Evolutionary conservation across 768 basidiomycete species (phyloP), one percentile per base, ranked within the genome.

Genomic region (Galerina sulciceps): DNA sequence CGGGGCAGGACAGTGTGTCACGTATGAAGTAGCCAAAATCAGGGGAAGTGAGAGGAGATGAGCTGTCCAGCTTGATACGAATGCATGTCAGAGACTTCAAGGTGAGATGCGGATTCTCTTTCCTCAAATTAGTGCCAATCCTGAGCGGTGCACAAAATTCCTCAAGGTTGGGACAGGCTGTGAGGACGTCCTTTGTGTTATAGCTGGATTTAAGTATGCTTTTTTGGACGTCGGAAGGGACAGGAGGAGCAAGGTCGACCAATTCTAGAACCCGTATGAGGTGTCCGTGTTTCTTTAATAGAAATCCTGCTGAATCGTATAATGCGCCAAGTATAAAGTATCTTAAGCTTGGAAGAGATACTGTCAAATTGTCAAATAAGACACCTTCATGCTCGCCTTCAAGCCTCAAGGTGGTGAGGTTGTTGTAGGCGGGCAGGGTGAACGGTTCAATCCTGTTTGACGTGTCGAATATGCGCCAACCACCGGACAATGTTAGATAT

Each of bases 401-500:
- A 10, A 58, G 18, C 10, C 57, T 47, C 14, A 58, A 35, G 10
- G 57, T 58, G 6, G 42, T 44, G 14, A 58, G 20, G 15, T 22
- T 46, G 36, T 38, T n/a, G 36, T 46, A 58, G 3, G 40, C 11
- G 6, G 35, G 37, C 13, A 34, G 2, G 10, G 34, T 15, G 43
- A 20, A 18, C 1, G 35, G 42, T 8, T 14, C 6, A 35, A 34
- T 26, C 35, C 4, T 15, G 10, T n/a, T 23, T 10, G 8, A 5
- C 2, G 10, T n/a, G 14, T 37, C 18, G 0, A 10, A 4, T 10
- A 36, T 23, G 22, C 1, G 35, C 42, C 34, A 13, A 22, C 15
- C n/a, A 18, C 41, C 49, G 11, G 57, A 52, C 8, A 58, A 20
- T 3, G 57, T 58, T 2, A 58, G 42, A 18, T 58, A 58, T 4